These are phyloP conservation scores for Macrolepiota dolichaula DNA, from an alignment of 768 basidiomycete genomes.

Conservation along the genomic window DNA sequence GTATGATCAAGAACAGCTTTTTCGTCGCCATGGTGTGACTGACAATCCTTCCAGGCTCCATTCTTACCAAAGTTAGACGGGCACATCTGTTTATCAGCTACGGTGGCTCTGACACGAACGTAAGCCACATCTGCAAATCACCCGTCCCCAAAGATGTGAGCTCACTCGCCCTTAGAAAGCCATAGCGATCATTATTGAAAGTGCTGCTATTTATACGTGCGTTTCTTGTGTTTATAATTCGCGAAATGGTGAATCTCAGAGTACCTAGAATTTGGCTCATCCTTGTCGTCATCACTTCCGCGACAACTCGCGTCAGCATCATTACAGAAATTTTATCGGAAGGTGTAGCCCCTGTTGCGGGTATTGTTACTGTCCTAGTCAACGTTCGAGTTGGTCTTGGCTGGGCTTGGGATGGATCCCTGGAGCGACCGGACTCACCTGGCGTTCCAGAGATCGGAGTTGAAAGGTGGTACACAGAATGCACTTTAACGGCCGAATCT, in stretches of 20 bases:
- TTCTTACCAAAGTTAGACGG: neutral
- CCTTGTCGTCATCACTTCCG: neutral
- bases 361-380: conserved; percentile 16
- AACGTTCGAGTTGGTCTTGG: conserved; percentile 16
- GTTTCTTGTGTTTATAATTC: no score
- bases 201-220: no score
- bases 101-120: neutral
- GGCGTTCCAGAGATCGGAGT: no score
- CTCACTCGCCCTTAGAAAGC: neutral
- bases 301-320: neutral
- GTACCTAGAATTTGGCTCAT: no score
- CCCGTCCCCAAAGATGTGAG: no score
- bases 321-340: conserved; percentile 3
- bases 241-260: no score
- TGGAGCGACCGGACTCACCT: no score
- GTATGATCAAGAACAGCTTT: neutral
- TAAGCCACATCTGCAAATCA: neutral
- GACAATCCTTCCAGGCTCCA: neutral
- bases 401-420: conserved; percentile 12
- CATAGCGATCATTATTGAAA: conserved; percentile 14
- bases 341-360: conserved; percentile 8
- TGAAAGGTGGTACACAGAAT: no score
- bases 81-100: neutral
- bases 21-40: neutral
- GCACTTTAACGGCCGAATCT: no score